Percentiles rank a stretch among this genome's conserved stretches.
phyloP scores from a whole-genome alignment of 108 stramenopile species.

The Nitzschia sp. region DNA sequence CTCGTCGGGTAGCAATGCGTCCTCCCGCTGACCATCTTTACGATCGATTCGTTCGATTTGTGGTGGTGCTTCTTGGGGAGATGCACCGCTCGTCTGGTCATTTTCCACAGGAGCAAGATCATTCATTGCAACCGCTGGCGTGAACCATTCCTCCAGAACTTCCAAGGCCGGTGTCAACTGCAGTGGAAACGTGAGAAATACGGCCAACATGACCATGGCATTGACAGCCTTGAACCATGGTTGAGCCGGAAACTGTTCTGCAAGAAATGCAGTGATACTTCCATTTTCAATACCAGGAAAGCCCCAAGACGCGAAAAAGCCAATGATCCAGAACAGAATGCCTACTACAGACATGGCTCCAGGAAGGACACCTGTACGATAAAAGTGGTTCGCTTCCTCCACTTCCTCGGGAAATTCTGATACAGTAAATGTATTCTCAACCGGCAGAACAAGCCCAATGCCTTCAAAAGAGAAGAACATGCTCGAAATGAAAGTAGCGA shows the following conservation, averaged over 20 bases:
- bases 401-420: conserved; percentile 1
- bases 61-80: not conserved
- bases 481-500: conserved; percentile 28
- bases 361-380: conserved; percentile 6
- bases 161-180: conserved; percentile 47
- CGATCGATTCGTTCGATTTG: not conserved
- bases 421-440: conserved; percentile 35
- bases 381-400: not conserved
- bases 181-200: conserved; percentile 41
- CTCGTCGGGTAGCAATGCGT: not conserved
- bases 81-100: not conserved
- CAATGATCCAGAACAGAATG: conserved; percentile 32
- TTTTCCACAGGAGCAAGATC: not conserved
- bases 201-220: conserved; percentile 38
- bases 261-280: conserved; percentile 39
- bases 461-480: conserved; percentile 54
- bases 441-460: conserved; percentile 45
- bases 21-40: not conserved
- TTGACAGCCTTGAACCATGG: conserved; percentile 31
- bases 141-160: conserved; percentile 40
- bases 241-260: conserved; percentile 15
- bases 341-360: conserved; percentile 30
- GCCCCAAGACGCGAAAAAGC: conserved; percentile 27
- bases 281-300: conserved; percentile 38
- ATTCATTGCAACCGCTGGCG: not conserved